Percentiles rank a stretch among this genome's conserved stretches.
These are phyloP conservation scores for Suillus subaureus DNA, from an alignment of 768 basidiomycete species.

Conservation along the genomic window DNA sequence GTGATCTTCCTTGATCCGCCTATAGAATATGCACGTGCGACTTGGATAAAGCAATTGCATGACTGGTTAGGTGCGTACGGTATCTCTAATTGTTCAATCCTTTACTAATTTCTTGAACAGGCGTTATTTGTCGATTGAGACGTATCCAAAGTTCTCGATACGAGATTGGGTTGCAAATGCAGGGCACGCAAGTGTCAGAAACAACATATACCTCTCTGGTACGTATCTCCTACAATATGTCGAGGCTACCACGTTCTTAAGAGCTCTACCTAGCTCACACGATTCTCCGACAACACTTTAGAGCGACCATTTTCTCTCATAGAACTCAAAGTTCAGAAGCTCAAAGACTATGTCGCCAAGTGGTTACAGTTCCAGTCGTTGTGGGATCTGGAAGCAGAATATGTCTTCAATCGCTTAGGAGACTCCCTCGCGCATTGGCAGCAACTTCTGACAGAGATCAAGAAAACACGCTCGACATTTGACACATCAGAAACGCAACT, in stretches of 20 bases:
- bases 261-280: constrained; percentile 56
- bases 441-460: constrained; percentile 94
- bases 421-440: constrained; percentile 95
- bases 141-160: constrained; percentile 95
- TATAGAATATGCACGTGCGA: constrained; percentile 89
- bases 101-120: constrained; percentile 35
- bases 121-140: constrained; percentile 83
- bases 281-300: constrained; percentile 71
- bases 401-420: constrained; percentile 93
- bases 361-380: constrained; percentile 99
- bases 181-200: constrained; percentile 62
- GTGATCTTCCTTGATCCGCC: constrained; percentile 99
- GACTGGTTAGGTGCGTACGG: constrained; percentile 72
- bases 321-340: constrained; percentile 83
- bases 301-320: constrained; percentile 84
- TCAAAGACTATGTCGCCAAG: constrained; percentile 91
- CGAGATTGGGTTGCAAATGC: constrained; percentile 95
- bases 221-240: constrained; percentile 22
- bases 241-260: constrained; percentile 12
- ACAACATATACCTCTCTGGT: constrained; percentile 85
- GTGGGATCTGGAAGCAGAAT: constrained; percentile 98
- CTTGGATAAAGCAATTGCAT: constrained; percentile 89
- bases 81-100: background rate
- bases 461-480: constrained; percentile 93
- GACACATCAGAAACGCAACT: constrained; percentile 95